A percentile compares a stretch with the other conserved stretches of the same genome.
Conservation (phyloP, 225 moss, liverwort and hornwort species). For the Physcomitrium patens region DNA sequence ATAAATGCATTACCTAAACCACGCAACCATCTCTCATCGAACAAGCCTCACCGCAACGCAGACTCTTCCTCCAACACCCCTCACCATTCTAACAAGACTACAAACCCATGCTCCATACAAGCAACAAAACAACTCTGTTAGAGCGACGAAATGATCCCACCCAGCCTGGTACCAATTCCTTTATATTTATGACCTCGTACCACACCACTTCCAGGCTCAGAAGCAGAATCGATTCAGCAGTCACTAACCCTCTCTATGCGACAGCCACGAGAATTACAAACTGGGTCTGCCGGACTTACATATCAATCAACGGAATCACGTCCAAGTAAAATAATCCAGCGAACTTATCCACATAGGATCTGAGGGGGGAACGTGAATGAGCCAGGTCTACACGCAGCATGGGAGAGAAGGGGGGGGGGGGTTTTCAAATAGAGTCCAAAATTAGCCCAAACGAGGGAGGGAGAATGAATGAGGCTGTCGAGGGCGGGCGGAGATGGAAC, state of each 20-base stretch:
- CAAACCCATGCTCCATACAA: constrained; percentile 22
- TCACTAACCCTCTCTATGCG: no score
- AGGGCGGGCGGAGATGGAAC: background rate
- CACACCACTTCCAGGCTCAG: no score
- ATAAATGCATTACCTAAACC: background rate
- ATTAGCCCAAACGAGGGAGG: no score
- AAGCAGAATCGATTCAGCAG: no score
- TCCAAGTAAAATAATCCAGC: background rate
- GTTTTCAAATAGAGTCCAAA: background rate
- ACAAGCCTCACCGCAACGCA: constrained; percentile 40
- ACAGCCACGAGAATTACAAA: no score
- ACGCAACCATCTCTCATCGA: constrained; percentile 38
- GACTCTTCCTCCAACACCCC: background rate
- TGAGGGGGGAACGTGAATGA: background rate
- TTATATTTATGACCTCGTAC: no score
- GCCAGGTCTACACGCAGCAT: background rate
- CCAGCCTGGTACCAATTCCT: no score
- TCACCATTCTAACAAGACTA: background rate
- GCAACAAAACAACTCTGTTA: background rate
- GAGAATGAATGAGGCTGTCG: background rate
- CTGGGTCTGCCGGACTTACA: no score
- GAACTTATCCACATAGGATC: constrained; percentile 27
- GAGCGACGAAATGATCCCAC: background rate
- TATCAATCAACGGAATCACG: background rate
- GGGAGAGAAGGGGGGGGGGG: background rate